Conservation (phyloP, 306 rosid genomes). For the Dryas octopetala region DNA sequence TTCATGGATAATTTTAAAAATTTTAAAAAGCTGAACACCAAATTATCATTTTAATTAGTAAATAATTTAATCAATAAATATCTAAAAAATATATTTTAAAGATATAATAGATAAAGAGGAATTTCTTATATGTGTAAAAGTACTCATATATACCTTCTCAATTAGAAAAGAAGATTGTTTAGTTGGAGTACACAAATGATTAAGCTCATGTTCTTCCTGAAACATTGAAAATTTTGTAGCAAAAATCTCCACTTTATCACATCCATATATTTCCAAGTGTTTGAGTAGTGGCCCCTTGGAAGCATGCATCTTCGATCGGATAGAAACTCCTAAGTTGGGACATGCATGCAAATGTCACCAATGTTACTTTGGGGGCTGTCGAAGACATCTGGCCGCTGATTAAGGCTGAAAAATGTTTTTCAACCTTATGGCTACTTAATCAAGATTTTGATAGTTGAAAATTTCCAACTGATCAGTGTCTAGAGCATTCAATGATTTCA, state of each 20-base stretch:
- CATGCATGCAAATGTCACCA: constrained; percentile 1
- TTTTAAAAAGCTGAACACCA: no score
- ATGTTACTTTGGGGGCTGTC: background rate
- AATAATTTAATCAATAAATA: no score
- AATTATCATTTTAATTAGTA: no score
- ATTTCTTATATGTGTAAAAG: no score
- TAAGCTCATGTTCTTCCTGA: background rate
- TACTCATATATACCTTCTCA: constrained; percentile 5
- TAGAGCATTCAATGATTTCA: no score
- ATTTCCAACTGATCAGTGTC: background rate
- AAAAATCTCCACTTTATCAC: background rate
- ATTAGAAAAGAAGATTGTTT: background rate
- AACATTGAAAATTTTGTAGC: background rate
- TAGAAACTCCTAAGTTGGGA: constrained; percentile 16
- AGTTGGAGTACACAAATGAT: background rate
- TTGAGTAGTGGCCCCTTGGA: constrained; percentile 23
- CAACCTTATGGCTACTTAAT: constrained; percentile 15
- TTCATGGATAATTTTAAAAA: no score
- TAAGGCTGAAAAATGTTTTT: constrained; percentile 26
- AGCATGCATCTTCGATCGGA: background rate
- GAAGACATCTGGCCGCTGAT: constrained; percentile 28
- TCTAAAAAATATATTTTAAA: no score
- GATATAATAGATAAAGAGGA: no score
- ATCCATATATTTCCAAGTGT: accelerated
- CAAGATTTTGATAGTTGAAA: constrained; percentile 14